These are phyloP conservation scores for Podospora appendiculata DNA, from an alignment of 495 filamentous ascomycete species.

Conservation along the genomic window DNA sequence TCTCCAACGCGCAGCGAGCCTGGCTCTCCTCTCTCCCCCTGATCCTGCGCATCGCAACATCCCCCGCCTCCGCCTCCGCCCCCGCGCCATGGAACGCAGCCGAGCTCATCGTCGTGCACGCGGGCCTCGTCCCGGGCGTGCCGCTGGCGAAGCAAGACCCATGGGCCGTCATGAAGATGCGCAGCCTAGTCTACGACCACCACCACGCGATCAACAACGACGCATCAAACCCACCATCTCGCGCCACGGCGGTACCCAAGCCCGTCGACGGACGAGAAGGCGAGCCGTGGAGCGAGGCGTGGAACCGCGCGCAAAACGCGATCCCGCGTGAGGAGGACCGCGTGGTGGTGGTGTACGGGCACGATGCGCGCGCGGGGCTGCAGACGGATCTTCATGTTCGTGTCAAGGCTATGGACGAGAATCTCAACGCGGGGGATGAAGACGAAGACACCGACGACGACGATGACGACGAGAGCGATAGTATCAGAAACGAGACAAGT, in stretches of 20 bases:
- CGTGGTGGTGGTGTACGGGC: conserved; percentile 69
- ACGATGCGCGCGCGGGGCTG: conserved; percentile 68
- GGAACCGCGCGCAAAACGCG: conserved; percentile 30
- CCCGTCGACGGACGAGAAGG: conserved; percentile 52
- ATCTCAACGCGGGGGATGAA: neutral
- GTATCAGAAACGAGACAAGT: conserved; percentile 60
- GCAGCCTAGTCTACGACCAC: conserved; percentile 46
- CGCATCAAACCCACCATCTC: neutral
- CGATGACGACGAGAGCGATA: conserved; percentile 20
- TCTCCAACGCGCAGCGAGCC: conserved; percentile 45
- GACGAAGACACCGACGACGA: neutral
- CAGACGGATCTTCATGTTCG: conserved; percentile 25
- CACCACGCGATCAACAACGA: neutral
- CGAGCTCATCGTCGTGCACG: conserved; percentile 72
- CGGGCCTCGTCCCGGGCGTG: conserved; percentile 69
- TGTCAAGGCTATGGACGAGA: conserved; percentile 5
- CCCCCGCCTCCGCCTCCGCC: conserved; percentile 29
- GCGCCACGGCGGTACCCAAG: conserved; percentile 34
- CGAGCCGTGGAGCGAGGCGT: conserved; percentile 59
- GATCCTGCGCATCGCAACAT: conserved; percentile 58
- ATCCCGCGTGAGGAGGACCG: conserved; percentile 11
- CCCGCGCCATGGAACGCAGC: conserved; percentile 35
- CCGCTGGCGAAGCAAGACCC: conserved; percentile 68
- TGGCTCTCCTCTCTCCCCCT: conserved; percentile 68
- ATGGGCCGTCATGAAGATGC: conserved; percentile 84